Evolutionary conservation across 169 alveolate genomes (phyloP).

Genomic region (Hepatocystis sp.): DNA sequence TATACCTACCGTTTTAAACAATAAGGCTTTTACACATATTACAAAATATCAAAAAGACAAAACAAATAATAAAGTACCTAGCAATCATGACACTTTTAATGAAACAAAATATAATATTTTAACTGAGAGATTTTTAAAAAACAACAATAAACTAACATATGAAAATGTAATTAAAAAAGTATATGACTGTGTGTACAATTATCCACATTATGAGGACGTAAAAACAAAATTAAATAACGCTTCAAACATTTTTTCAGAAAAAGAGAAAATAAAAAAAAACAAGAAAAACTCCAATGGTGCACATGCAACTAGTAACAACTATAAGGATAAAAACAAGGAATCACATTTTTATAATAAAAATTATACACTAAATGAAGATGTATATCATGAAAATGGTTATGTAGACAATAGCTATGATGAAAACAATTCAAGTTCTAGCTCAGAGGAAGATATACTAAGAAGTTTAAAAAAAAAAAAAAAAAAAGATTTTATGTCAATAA

Average conservation of each 20-base stretch:
- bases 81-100: slow-evolving; percentile 16
- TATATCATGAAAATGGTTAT: not conserved
- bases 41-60: not conserved
- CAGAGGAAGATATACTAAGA: slow-evolving; percentile 65
- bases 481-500: slow-evolving; percentile 7
- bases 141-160: slow-evolving; percentile 43
- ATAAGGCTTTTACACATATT: no score
- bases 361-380: not conserved
- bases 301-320: no score
- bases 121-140: slow-evolving; percentile 60
- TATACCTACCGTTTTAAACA: no score
- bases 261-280: not conserved
- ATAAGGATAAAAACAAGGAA: not conserved
- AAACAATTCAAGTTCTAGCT: not conserved
- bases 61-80: not conserved
- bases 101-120: slow-evolving; percentile 21
- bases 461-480: slow-evolving; percentile 40
- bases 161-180: slow-evolving; percentile 73
- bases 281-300: not conserved
- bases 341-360: no score
- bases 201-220: slow-evolving; percentile 66
- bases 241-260: not conserved
- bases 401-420: not conserved
- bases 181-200: slow-evolving; percentile 39
- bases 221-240: not conserved